phyloP scores from a whole-genome alignment of 805 yeast genomes.

The Metschnikowia kunwiensis region DNA sequence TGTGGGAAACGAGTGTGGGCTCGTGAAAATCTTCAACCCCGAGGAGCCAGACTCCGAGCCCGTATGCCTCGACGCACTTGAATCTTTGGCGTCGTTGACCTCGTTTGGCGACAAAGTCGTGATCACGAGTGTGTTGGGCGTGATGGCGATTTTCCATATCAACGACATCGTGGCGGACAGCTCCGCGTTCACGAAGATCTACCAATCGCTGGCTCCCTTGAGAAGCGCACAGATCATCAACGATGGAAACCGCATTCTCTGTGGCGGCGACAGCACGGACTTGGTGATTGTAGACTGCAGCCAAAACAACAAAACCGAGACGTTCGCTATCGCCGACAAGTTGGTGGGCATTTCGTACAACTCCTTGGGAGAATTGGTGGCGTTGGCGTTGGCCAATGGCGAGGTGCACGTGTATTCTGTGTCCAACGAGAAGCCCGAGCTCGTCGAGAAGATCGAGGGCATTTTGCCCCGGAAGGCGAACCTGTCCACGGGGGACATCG shows the following conservation, averaged over 20 bases:
- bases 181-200: slow-evolving; percentile 41
- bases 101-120: slow-evolving; percentile 21
- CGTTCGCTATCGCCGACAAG: slow-evolving; percentile 49
- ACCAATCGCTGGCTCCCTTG: slow-evolving; percentile 44
- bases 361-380: slow-evolving; percentile 51
- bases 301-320: slow-evolving; percentile 28
- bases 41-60: slow-evolving; percentile 58
- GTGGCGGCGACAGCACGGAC: slow-evolving; percentile 68
- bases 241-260: slow-evolving; percentile 53
- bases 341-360: slow-evolving; percentile 55
- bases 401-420: slow-evolving; percentile 53
- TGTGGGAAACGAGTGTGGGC: slow-evolving; percentile 54
- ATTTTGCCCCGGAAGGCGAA: slow-evolving; percentile 38
- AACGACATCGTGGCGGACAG: slow-evolving; percentile 7
- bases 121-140: slow-evolving; percentile 43
- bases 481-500: slow-evolving; percentile 33
- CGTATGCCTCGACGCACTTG: slow-evolving; percentile 50
- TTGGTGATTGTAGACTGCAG: slow-evolving; percentile 45
- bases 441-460: slow-evolving; percentile 43
- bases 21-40: slow-evolving; percentile 49
- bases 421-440: slow-evolving; percentile 53
- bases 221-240: slow-evolving; percentile 58
- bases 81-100: slow-evolving; percentile 43
- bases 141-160: slow-evolving; percentile 22
- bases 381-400: slow-evolving; percentile 61